phyloP scores from a whole-genome alignment of 2,329 filamentous ascomycete species.

The Fusarium praegraminearum region DNA sequence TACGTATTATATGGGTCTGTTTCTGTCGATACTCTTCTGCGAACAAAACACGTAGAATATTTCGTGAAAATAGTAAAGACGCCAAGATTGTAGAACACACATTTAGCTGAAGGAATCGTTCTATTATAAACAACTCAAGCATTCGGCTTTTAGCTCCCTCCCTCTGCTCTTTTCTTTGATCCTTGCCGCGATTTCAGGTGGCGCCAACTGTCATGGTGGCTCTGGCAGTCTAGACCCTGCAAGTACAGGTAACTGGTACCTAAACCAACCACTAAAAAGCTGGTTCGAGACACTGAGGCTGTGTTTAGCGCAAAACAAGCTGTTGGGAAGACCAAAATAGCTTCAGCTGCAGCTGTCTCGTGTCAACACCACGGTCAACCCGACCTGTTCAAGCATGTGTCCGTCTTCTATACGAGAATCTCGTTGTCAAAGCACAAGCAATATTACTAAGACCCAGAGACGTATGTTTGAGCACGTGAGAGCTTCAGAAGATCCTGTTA shows the following conservation, averaged over 20 bases:
- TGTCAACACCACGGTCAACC: constrained; percentile 2
- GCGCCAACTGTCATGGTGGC: constrained; percentile 32
- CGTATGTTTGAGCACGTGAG: background rate
- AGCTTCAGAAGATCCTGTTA: background rate
- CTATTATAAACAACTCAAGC: constrained; percentile 9
- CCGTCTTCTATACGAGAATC: constrained; percentile 3
- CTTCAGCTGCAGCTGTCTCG: background rate
- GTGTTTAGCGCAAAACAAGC: constrained; percentile 17
- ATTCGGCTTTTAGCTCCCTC: constrained; percentile 25
- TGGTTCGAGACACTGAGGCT: constrained; percentile 11
- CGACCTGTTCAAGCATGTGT: background rate
- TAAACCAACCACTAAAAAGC: constrained; percentile 27
- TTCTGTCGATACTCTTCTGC: background rate
- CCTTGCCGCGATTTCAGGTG: constrained; percentile 13
- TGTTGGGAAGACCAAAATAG: constrained; percentile 25
- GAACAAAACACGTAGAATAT: background rate
- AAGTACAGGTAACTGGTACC: constrained; percentile 5
- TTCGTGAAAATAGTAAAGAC: background rate
- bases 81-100: background rate
- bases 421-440: background rate
- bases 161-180: constrained; percentile 2
- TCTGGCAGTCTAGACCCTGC: constrained; percentile 28
- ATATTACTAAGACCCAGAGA: background rate
- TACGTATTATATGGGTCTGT: background rate
- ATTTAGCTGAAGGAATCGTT: constrained; percentile 18